Base-by-base conservation (phyloP, 2,329 filamentous ascomycete species). In the Alternaria brassicicola region DNA sequence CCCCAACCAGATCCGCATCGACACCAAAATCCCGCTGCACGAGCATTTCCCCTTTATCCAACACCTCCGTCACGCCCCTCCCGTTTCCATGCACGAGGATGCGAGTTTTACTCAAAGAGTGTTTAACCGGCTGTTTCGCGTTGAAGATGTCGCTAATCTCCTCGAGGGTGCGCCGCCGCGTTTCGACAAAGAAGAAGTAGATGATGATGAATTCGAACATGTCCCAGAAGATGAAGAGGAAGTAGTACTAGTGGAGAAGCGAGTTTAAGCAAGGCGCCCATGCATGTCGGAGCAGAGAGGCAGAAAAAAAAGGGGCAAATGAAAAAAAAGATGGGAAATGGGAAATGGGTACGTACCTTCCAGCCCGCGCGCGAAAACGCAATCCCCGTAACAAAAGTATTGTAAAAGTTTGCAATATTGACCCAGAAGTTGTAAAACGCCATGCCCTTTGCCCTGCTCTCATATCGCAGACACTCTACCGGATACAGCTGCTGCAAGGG, bases 361-460 rank as follows among this genome's bases (percentile, higher is more conserved):
- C 76, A 78, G 2, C 75, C 73, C 3, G 73, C 74, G 3, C 68
- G 65, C 3, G 72, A 63, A 61, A 78, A 77, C 3, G 76, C 77
- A 55, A 78, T 78, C 4, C 78, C 78, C 59, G 68, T 79, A 0
- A 80, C 80, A 60, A 81, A 82, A 0, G 78, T 80, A 56, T 81
- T 81, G 62, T 80, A 80, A 55, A 82, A 80, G 19, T 72, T 71
- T 5, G 79, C 78, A 52, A 81, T 70, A 50, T 82, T 82, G 51
- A 80, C 78, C 66, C 77, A 78, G 55, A 82, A 76, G 45, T 81
- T 80, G 61, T 81, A 81, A 62, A 81, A 76, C 6, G 78, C 79
- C 76, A 82, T 82, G 3, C 81, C 81, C 62, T 83, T 83, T 2
- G 81, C 81, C 15, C 81, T 73, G 0, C 73, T 79, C 56, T 81